phyloP scores from a whole-genome alignment of 331 rosid genomes.

The Quercus tomentella region DNA sequence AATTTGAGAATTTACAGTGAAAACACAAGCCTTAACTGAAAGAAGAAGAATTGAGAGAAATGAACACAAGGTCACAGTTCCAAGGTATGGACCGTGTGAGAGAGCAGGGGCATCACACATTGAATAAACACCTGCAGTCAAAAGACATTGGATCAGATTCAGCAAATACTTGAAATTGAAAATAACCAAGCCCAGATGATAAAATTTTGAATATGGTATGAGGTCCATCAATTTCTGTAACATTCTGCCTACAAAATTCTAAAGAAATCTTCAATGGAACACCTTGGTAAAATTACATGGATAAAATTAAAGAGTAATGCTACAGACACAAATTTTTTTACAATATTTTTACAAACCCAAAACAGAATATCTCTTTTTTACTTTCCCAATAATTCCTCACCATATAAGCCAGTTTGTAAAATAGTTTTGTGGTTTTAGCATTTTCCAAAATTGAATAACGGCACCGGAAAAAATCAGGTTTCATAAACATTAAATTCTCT shows the following conservation, averaged over 20 bases:
- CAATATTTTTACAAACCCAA: too few species aligned
- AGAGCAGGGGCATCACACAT: conserved; percentile 87
- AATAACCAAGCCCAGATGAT: background rate
- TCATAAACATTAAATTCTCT: background rate
- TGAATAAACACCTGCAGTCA: conserved; percentile 81
- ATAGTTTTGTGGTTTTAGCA: too few species aligned
- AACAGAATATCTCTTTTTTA: too few species aligned
- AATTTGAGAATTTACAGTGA: conserved; percentile 78
- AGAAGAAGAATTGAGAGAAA: conserved; percentile 69
- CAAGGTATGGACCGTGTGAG: conserved; percentile 94
- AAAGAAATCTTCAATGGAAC: background rate
- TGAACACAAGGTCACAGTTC: conserved; percentile 82
- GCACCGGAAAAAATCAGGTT: background rate
- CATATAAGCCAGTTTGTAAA: too few species aligned
- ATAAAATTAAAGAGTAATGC: background rate
- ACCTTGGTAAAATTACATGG: background rate
- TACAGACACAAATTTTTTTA: too few species aligned
- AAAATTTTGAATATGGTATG: background rate
- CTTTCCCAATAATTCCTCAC: too few species aligned
- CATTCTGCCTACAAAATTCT: background rate
- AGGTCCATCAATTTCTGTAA: background rate
- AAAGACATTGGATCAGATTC: background rate
- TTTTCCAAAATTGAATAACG: background rate
- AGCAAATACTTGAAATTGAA: background rate
- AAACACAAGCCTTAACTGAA: conserved; percentile 84